A percentile compares a stretch with the other conserved stretches of the same genome.
Evolutionary conservation across 495 filamentous ascomycete genomes (phyloP).

Genomic region (Penicillium canariense): DNA sequence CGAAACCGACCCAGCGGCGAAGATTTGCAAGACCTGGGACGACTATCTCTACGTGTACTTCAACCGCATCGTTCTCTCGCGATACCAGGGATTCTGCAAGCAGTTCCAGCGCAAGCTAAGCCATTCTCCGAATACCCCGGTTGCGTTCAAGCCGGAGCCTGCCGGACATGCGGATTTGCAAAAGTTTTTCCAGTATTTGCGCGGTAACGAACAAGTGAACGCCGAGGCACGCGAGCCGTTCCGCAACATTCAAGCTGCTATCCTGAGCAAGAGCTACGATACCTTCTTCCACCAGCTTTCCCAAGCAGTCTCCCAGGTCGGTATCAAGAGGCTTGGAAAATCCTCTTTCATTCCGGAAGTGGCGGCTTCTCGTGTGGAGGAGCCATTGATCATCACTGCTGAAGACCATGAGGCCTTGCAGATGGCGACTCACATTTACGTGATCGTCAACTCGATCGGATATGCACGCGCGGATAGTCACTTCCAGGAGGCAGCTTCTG

Average conservation of each 20-base stretch:
- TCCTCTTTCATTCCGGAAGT: conserved; percentile 35
- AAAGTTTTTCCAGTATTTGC: conserved; percentile 39
- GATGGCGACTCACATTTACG: conserved; percentile 49
- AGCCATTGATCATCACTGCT: conserved; percentile 38
- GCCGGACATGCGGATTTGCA: conserved; percentile 40
- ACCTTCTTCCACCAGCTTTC: conserved; percentile 38
- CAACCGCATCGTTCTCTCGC: conserved; percentile 69
- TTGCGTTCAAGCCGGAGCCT: conserved; percentile 38
- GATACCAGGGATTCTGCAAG: conserved; percentile 46
- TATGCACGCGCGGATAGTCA: conserved; percentile 36
- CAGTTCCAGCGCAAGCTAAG: conserved; percentile 45
- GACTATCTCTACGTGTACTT: conserved; percentile 89
- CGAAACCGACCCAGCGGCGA: conserved; percentile 70
- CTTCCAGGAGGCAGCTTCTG: conserved; percentile 32
- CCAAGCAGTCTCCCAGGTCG: conserved; percentile 37
- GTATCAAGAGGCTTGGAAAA: conserved; percentile 18
- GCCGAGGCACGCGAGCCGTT: conserved; percentile 45
- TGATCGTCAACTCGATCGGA: conserved; percentile 39
- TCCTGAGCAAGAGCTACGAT: conserved; percentile 40
- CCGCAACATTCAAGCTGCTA: conserved; percentile 48
- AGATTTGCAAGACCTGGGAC: conserved; percentile 78
- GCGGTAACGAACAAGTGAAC: conserved; percentile 35
- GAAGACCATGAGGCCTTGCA: conserved; percentile 41
- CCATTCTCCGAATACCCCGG: conserved; percentile 32
- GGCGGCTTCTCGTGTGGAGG: conserved; percentile 27